Conservation (phyloP, 139 green algal genomes). For the Bryopsis sp. region DNA sequence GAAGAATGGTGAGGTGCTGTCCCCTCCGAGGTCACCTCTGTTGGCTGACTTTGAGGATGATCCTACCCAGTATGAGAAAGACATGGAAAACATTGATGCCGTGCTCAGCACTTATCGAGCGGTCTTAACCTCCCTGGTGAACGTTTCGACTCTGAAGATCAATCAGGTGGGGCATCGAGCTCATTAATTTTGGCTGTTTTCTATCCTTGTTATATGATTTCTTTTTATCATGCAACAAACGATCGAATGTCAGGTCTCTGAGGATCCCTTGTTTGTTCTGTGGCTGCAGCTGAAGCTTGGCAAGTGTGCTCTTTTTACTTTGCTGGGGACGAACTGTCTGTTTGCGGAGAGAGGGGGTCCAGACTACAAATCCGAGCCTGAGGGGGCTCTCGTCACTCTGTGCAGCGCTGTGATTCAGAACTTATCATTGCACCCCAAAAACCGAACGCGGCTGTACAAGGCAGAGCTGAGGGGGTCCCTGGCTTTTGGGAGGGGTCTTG, state of each 20-base stretch:
- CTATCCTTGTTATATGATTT: too few relatives aligned
- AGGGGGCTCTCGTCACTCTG: constrained; percentile 31
- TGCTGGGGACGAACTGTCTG: constrained; percentile 49
- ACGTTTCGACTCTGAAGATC: constrained; percentile 42
- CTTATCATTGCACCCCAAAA: constrained; percentile 46
- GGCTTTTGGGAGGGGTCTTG: neutral
- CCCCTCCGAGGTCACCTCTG: too few relatives aligned
- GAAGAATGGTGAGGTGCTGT: too few relatives aligned
- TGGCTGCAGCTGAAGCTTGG: constrained; percentile 32
- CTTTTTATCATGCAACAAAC: too few relatives aligned
- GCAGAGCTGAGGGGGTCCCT: constrained; percentile 39
- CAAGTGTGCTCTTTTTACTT: constrained; percentile 38
- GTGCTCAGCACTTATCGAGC: constrained; percentile 49
- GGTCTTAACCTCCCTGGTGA: constrained; percentile 45
- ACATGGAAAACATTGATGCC: constrained; percentile 43
- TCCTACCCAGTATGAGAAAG: constrained; percentile 33
- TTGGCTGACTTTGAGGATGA: neutral
- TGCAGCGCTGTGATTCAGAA: constrained; percentile 52
- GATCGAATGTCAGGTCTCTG: too few relatives aligned
- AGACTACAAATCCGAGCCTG: neutral
- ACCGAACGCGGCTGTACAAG: constrained; percentile 58
- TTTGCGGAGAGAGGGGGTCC: constrained; percentile 31
- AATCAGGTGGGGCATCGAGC: constrained; percentile 31
- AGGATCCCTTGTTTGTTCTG: too few relatives aligned
- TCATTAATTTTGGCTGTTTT: too few relatives aligned